These are phyloP conservation scores for Cutaneotrichosporon sp. DNA, from an alignment of 1,284 basidiomycete genomes.

Conservation along the genomic window DNA sequence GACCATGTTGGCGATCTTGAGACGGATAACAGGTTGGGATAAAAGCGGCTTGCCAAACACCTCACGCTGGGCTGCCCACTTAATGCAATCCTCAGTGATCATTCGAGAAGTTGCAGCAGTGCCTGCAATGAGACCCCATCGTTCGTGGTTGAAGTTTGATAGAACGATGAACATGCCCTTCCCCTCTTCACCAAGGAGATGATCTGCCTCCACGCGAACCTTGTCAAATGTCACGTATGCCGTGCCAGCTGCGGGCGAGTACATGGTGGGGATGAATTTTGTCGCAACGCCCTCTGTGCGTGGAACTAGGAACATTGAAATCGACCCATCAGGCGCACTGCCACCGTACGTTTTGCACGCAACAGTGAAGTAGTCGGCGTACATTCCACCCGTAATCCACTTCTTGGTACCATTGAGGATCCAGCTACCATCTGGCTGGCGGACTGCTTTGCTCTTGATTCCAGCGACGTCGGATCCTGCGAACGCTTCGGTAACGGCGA, in stretches of 20 bases:
- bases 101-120: slow-evolving; percentile 35
- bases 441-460: slow-evolving; percentile 71
- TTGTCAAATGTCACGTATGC: slow-evolving; percentile 85
- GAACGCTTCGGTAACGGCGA: slow-evolving; percentile 86
- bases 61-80: slow-evolving; percentile 69
- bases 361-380: slow-evolving; percentile 48
- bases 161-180: slow-evolving; percentile 73
- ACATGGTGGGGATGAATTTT: slow-evolving; percentile 76
- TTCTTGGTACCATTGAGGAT: slow-evolving; percentile 82
- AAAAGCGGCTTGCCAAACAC: slow-evolving; percentile 82
- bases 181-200: slow-evolving; percentile 78
- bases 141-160: slow-evolving; percentile 46
- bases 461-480: slow-evolving; percentile 87
- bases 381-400: slow-evolving; percentile 86
- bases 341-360: slow-evolving; percentile 22
- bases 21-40: slow-evolving; percentile 74
- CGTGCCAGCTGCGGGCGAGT: slow-evolving; percentile 72
- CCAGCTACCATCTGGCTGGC: slow-evolving; percentile 71
- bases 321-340: slow-evolving; percentile 59
- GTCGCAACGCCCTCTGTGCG: slow-evolving; percentile 74
- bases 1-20: slow-evolving; percentile 70
- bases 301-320: slow-evolving; percentile 77
- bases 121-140: slow-evolving; percentile 46
- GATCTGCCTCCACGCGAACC: slow-evolving; percentile 75
- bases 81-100: slow-evolving; percentile 47